Evolutionary conservation across 768 basidiomycete genomes (phyloP), one percentile per base, ranked within the genome.

Genomic region (Russula emetica): DNA sequence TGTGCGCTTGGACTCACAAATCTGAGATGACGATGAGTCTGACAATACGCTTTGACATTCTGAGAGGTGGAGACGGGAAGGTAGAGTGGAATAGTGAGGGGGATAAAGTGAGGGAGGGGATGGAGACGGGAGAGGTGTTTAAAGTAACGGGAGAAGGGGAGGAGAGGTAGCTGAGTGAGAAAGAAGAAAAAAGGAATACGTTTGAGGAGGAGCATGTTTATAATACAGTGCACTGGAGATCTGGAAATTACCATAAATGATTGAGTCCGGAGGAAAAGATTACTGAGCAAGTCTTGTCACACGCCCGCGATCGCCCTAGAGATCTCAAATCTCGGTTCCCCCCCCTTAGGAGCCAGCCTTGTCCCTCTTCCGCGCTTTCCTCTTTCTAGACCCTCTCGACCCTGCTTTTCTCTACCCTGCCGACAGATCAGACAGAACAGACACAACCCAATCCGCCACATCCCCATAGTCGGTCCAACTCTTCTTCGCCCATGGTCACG

Each of bases 11-110:
- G 50, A 72, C 76, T 70, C 64, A 77, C 76, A 26, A 71, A 68
- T 77, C 76, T 36, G 73, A 74, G 63, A 77, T 66, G 55, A 69
- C 59, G 14, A 66, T 62, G 16, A 71, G 53, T 53, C 70, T 70
- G 22, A 70, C 63, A 11, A 50, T 7, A 28, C 62, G 69, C 58
- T 57, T 66, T 14, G 54, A 42, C 67, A 67, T 71, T n/a, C 32
- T 45, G 56, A 22, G 13, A 28, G 24, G 44, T 24, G 16, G 40
- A 28, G 45, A 32, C 11, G 20, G 24, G 52, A 36, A 20, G 34
- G 18, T 6, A 26, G 20, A 8, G 60, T 28, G 40, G 38, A 50
- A 11, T 16, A 6, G 26, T 9, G 20, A 4, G 40, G 13, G 22
- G 1, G 64, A 55, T 16, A 45, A 26, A n/a, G 63, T 6, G 34